Base-by-base conservation (phyloP, 148 eudicot species). In the Silene conica region DNA sequence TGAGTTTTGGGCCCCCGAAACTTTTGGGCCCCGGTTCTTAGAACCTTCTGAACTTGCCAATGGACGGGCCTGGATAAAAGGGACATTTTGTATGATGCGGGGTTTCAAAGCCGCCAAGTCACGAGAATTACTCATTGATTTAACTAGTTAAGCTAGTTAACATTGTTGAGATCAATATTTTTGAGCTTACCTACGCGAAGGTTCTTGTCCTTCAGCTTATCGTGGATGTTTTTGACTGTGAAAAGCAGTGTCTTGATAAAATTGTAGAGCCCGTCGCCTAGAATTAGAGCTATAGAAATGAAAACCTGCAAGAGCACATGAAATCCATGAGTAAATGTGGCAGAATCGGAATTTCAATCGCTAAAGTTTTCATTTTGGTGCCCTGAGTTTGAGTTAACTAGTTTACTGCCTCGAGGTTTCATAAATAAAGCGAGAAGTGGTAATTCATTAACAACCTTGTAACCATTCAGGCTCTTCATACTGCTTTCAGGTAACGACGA, bases 261-360 rank as follows among this genome's bases (percentile, higher is more conserved):
- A 69, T 74, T 85, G 74, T 87, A 91, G 46, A 91, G 85, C 26
- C 97, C 97, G 70, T 92, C 97, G 11, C 97, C 94, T 6, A 89
- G 79, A 19, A 92, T 83, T 43, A 92, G 90, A 52, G 94, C 88
- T 54, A 92, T 89, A 14, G 97, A 83, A 67, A 92, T 80, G 62
- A 92, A 92, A 25, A 87, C 92, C 93, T 91, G 88, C 82, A 73
- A 75, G 28, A 75, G 4, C 57, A 22, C 65, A 67, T 57, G 14
- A 41, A 38, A 50, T 15, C 14, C 16, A 50, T 50, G 55, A 50
- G 15, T 14, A 0, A 31, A 50, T 41, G 22, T 22, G 13, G 3
- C 71, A 48, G 22, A 34, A 22, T 46, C 38, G 22, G 19, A 67
- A 43, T 5, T 10, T 43, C 12, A 16, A 34, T n/a, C 3, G 3